Percentiles rank a stretch among this genome's conserved stretches.
phyloP scores from a whole-genome alignment of 345 rosid species.

The Limnanthes douglasii region DNA sequence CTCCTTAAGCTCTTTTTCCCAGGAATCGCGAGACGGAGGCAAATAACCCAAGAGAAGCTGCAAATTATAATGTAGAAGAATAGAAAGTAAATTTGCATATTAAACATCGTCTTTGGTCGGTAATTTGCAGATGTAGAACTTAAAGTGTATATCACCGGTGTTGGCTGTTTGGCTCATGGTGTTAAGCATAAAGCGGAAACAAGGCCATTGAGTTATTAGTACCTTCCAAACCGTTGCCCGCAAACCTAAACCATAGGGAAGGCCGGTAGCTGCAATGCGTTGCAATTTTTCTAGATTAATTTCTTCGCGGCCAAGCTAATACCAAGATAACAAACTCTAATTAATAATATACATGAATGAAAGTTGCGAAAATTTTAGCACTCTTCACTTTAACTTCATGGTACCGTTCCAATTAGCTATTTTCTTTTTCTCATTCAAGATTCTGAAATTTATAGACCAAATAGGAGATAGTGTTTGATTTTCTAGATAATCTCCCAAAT shows the following conservation, averaged over 20 bases:
- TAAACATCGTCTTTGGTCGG: no score
- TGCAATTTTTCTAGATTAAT: constrained; percentile 47
- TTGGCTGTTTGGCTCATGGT: no score
- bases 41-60: constrained; percentile 58
- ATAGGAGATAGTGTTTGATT: no score
- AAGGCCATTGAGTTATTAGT: background rate
- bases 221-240: constrained; percentile 68
- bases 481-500: no score
- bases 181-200: background rate
- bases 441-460: background rate
- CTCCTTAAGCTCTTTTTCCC: constrained; percentile 51
- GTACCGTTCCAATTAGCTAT: background rate
- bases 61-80: constrained; percentile 1
- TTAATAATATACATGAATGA: background rate
- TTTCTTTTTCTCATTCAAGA: background rate
- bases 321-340: constrained; percentile 6
- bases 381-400: no score
- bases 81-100: constrained; percentile 3
- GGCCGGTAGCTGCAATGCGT: constrained; percentile 34
- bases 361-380: no score
- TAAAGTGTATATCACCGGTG: no score
- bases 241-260: constrained; percentile 44
- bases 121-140: no score
- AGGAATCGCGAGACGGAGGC: constrained; percentile 35
- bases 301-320: constrained; percentile 45